Percentiles rank a stretch among this genome's conserved stretches.
Evolutionary conservation across 2,329 filamentous ascomycete species (phyloP).

Genomic region (Plenodomus biglobosus): DNA sequence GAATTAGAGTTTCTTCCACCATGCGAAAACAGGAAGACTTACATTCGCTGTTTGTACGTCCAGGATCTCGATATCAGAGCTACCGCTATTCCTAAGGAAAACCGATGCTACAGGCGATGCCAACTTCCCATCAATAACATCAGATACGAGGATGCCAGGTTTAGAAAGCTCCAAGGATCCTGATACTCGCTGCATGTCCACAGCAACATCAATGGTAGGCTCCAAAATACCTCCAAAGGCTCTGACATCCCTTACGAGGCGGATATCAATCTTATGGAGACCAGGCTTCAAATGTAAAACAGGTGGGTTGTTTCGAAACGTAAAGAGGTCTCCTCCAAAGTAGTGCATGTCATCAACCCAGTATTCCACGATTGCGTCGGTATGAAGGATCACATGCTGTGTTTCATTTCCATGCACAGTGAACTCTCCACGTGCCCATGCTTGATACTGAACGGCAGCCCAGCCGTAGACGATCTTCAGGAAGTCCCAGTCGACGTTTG

Average conservation of each 20-base stretch:
- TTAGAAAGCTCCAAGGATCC: slow-evolving; percentile 38
- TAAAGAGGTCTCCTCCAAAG: slow-evolving; percentile 62
- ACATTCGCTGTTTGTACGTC: slow-evolving; percentile 30
- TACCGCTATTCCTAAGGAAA: slow-evolving; percentile 51
- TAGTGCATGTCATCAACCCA: slow-evolving; percentile 55
- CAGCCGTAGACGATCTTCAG: slow-evolving; percentile 60
- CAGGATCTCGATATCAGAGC: slow-evolving; percentile 39
- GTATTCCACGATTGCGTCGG: slow-evolving; percentile 55
- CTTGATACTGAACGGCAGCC: slow-evolving; percentile 61
- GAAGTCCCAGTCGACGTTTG: slow-evolving; percentile 56
- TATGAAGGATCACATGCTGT: slow-evolving; percentile 48
- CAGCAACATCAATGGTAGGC: slow-evolving; percentile 49
- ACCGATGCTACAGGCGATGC: slow-evolving; percentile 54
- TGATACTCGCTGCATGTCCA: slow-evolving; percentile 24
- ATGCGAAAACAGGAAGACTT: slow-evolving; percentile 1
- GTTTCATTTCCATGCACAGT: slow-evolving; percentile 40
- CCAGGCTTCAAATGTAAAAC: slow-evolving; percentile 55
- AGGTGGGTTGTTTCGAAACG: slow-evolving; percentile 53
- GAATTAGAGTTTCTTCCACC: not conserved
- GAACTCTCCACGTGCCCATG: slow-evolving; percentile 58
- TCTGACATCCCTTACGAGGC: slow-evolving; percentile 59
- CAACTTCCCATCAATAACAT: slow-evolving; percentile 53
- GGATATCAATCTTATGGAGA: slow-evolving; percentile 54
- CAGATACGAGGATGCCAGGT: slow-evolving; percentile 51
- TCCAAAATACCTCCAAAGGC: slow-evolving; percentile 56